phyloP scores from a whole-genome alignment of 148 eudicot species.

The Spergularia bocconei region DNA sequence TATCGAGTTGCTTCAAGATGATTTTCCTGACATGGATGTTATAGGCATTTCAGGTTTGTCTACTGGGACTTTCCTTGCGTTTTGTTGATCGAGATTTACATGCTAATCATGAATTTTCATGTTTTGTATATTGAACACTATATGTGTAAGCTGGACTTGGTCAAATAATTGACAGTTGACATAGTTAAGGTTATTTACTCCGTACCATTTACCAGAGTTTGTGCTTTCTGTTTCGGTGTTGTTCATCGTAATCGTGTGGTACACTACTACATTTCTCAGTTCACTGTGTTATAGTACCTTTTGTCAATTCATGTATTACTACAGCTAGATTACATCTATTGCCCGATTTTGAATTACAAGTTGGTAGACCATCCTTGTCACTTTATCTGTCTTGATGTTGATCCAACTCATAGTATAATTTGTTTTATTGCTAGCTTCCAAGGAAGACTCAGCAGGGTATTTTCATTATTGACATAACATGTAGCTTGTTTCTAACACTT shows the following conservation, averaged over 20 bases:
- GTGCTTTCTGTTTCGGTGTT: background rate
- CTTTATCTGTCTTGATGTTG: constrained; percentile 4
- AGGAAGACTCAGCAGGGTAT: constrained; percentile 8
- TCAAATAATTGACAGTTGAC: background rate
- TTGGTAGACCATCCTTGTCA: constrained; percentile 15
- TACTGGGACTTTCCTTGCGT: background rate
- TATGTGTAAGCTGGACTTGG: background rate
- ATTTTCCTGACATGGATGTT: constrained; percentile 88
- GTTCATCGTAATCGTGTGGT: background rate
- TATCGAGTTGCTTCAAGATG: constrained; percentile 60
- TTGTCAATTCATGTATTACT: background rate
- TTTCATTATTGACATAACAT: background rate
- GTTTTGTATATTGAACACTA: background rate
- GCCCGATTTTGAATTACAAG: background rate
- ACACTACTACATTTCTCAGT: background rate
- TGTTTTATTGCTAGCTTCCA: constrained; percentile 3
- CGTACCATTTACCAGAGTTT: no score
- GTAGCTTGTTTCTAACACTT: background rate
- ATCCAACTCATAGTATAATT: background rate
- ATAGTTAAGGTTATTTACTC: background rate
- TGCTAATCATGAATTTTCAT: background rate
- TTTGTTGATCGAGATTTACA: background rate
- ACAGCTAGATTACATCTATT: background rate
- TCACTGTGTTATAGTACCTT: background rate
- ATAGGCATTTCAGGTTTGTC: constrained; percentile 71